Conservation (phyloP, 148 eudicot genomes). For the Simmondsia chinensis region DNA sequence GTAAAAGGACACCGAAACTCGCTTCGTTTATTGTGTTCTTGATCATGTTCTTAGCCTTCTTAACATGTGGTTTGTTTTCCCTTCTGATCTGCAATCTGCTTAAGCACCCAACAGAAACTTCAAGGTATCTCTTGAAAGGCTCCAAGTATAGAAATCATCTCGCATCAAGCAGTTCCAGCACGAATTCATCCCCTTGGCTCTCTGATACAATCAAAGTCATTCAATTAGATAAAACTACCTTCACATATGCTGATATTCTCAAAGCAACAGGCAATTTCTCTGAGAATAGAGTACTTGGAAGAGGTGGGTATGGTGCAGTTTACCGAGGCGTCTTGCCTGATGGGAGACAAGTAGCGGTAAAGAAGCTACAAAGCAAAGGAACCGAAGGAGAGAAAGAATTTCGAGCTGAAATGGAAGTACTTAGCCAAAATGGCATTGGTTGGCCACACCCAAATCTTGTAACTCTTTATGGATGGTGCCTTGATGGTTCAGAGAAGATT, state of each 20-base stretch:
- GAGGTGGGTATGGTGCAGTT: conserved; percentile 84
- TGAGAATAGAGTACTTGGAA: conserved; percentile 57
- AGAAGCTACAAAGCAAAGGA: conserved; percentile 75
- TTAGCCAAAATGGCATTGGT: conserved; percentile 50
- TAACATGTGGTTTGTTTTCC: conserved; percentile 41
- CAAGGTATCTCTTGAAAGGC: conserved; percentile 22
- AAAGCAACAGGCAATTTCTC: conserved; percentile 72
- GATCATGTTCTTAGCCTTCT: conserved; percentile 37
- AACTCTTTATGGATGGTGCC: conserved; percentile 90
- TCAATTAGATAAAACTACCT: conserved; percentile 58
- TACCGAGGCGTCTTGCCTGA: conserved; percentile 75
- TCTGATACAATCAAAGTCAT: conserved; percentile 57
- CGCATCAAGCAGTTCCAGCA: conserved; percentile 41
- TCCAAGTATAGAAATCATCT: conserved; percentile 14
- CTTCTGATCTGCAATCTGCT: conserved; percentile 25
- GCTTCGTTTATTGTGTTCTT: conserved; percentile 31
- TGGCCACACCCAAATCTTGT: conserved; percentile 99
- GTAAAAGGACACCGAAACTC: conserved; percentile 7
- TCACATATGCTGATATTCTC: conserved; percentile 72
- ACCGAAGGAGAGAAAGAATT: conserved; percentile 83
- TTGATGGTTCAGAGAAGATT: conserved; percentile 65
- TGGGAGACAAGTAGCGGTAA: conserved; percentile 81
- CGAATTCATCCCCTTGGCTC: conserved; percentile 52
- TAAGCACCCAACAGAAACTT: conserved; percentile 21
- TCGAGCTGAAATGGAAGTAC: conserved; percentile 83